Percentiles rank a stretch among this genome's conserved stretches.
These are phyloP conservation scores for Kodamaea sp. DNA, from an alignment of 1,139 yeast genomes.

Conservation along the genomic window DNA sequence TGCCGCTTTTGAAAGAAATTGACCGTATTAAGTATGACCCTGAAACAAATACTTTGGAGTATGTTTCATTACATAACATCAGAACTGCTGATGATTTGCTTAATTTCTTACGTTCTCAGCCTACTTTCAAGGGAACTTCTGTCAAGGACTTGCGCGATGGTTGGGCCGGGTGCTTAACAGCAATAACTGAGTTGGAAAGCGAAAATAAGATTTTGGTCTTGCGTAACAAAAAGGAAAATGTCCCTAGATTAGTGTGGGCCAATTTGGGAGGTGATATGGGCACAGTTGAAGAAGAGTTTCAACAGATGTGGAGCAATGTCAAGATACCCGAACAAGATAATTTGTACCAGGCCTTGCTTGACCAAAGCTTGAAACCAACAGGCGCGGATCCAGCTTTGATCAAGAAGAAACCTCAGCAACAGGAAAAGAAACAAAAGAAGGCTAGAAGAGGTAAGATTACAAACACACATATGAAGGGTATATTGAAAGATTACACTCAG, in stretches of 20 bases:
- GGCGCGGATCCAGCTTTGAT: slow-evolving; percentile 93
- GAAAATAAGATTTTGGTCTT: slow-evolving; percentile 76
- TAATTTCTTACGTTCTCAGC: slow-evolving; percentile 70
- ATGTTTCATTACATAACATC: slow-evolving; percentile 85
- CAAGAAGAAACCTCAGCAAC: slow-evolving; percentile 60
- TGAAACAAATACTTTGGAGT: slow-evolving; percentile 64
- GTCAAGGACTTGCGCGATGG: slow-evolving; percentile 94
- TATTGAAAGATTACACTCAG: slow-evolving; percentile 76
- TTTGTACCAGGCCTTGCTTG: slow-evolving; percentile 72
- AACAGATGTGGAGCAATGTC: slow-evolving; percentile 72
- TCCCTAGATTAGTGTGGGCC: slow-evolving; percentile 90
- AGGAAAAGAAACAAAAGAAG: slow-evolving; percentile 79
- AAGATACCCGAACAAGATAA: slow-evolving; percentile 79
- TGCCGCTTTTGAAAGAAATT: slow-evolving; percentile 69
- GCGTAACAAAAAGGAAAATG: slow-evolving; percentile 86
- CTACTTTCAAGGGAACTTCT: slow-evolving; percentile 81
- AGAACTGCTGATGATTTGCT: slow-evolving; percentile 75
- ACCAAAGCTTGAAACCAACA: slow-evolving; percentile 89
- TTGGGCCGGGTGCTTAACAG: slow-evolving; percentile 87
- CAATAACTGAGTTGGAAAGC: slow-evolving; percentile 72
- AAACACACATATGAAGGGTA: slow-evolving; percentile 93
- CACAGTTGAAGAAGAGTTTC: slow-evolving; percentile 77
- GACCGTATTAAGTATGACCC: slow-evolving; percentile 70
- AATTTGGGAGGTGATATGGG: slow-evolving; percentile 75
- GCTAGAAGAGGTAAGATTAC: slow-evolving; percentile 92